Conservation (phyloP, 2,329 filamentous ascomycete genomes). For the Cylindrodendrum hubeiense region DNA sequence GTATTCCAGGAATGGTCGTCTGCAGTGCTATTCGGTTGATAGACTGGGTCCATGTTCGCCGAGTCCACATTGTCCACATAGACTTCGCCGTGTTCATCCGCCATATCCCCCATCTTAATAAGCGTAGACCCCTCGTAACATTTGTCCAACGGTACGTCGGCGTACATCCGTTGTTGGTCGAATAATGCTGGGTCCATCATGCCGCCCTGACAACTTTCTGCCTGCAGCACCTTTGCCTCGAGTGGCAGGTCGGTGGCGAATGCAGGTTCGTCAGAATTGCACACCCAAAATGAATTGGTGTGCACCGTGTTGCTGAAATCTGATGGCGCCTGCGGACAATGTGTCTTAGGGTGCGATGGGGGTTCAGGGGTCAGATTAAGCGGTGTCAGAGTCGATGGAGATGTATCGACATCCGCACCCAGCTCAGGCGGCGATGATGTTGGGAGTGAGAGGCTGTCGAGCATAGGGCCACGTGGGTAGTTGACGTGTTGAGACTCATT, state of each 20-base stretch:
- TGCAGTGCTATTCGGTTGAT: too few relatives aligned
- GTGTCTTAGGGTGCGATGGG: slow-evolving; percentile 38
- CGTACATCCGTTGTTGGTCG: not conserved
- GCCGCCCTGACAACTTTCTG: not conserved
- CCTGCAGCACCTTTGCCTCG: not conserved
- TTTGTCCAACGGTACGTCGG: not conserved
- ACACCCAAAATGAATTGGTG: slow-evolving; percentile 22
- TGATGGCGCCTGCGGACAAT: slow-evolving; percentile 36
- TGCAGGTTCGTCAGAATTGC: not conserved
- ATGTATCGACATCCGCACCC: slow-evolving; percentile 15
- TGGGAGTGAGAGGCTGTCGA: slow-evolving; percentile 32
- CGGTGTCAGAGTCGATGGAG: too few relatives aligned
- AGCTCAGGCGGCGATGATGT: slow-evolving; percentile 31
- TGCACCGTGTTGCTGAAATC: slow-evolving; percentile 25
- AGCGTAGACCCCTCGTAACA: too few relatives aligned
- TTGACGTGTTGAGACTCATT: slow-evolving; percentile 37
- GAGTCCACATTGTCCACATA: too few relatives aligned
- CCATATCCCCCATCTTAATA: too few relatives aligned
- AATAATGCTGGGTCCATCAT: not conserved
- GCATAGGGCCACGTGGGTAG: slow-evolving; percentile 31
- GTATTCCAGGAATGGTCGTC: too few relatives aligned
- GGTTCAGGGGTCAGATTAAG: slow-evolving; percentile 45
- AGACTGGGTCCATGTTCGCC: too few relatives aligned
- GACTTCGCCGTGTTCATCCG: too few relatives aligned
- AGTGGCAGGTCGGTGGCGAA: not conserved